Evolutionary conservation across 2,329 filamentous ascomycete species (phyloP), one percentile per base, ranked within the genome.

Genomic region (Ciborinia camelliae): DNA sequence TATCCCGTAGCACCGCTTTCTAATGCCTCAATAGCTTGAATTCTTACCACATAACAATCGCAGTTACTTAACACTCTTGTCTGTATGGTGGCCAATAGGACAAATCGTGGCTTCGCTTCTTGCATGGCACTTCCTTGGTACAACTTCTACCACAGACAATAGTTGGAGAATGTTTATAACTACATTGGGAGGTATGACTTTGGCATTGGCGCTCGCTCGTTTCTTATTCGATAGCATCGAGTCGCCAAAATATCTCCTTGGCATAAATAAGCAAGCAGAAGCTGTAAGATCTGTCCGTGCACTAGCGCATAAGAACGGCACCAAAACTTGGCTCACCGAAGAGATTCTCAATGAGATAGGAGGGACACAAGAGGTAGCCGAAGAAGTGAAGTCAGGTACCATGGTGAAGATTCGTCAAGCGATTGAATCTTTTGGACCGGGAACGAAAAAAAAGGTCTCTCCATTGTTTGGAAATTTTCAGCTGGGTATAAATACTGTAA

Each of bases 31-130:
- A 15, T 63, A 63, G 60, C 81, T 96, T 45, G 92, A 96, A 73
- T 94, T 94, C 69, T 78, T 96, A 0, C 92, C 92, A 0, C 87
- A 89, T 65, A 84, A 87, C 0, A 89, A 86, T n/a, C 87, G 86
- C 68, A 86, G 86, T 39, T 82, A 95, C 18, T 79, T 95, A 37
- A 95, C 91, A 0, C 81, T 94, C 55, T 81, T 96, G n/a, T 92
- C 90, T 8, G 84, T 92, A 9, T 95, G 90, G 89, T 96, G 92
- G 91, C 90, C 91, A 0, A 78, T 96, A 23, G 92, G 91, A 7
- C 90, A 95, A 73, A 81, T 96, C 9, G 82, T 89, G 64, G 86
- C 89, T 1, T 89, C 87, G 3, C 77, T 90, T 6, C 80, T 91
- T 55, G 90, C 89, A 8, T 94, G 90, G 91, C 89, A 82, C 53